Evolutionary conservation across 164 flowering plant genomes (phyloP).

Genomic region (Umbilicus rupestris): DNA sequence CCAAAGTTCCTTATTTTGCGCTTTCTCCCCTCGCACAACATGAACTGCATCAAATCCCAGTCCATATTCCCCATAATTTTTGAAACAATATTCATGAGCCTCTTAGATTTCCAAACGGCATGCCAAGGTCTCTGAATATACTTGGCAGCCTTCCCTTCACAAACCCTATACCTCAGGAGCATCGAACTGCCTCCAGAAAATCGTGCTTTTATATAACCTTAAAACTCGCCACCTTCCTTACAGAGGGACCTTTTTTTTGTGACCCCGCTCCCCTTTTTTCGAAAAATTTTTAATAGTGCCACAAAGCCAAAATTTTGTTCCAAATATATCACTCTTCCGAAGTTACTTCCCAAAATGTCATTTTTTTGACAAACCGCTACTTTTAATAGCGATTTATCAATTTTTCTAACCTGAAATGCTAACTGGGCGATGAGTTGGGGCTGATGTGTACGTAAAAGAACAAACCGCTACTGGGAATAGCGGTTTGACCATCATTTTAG

Average conservation of each 20-base stretch:
- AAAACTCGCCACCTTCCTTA: conserved; percentile 52
- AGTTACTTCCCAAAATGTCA: no score
- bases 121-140: conserved; percentile 90
- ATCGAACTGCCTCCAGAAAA: conserved; percentile 87
- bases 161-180: conserved; percentile 91
- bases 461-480: no score
- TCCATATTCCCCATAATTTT: conserved; percentile 84
- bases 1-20: conserved; percentile 76
- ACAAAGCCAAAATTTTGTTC: no score
- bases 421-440: no score
- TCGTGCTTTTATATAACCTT: conserved; percentile 65
- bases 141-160: conserved; percentile 82
- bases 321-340: no score
- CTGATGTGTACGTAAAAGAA: no score
- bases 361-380: no score
- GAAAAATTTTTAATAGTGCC: no score
- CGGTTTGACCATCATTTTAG: no score
- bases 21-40: conserved; percentile 90
- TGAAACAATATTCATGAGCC: conserved; percentile 88
- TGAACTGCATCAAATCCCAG: conserved; percentile 97
- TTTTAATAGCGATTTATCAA: no score
- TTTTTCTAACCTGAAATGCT: no score
- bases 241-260: conserved; percentile 51
- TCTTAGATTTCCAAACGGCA: conserved; percentile 87
- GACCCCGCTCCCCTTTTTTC: conserved; percentile 54